These are phyloP conservation scores for Nicotiana noctiflora DNA, from an alignment of 257 asterid species.

Conservation along the genomic window DNA sequence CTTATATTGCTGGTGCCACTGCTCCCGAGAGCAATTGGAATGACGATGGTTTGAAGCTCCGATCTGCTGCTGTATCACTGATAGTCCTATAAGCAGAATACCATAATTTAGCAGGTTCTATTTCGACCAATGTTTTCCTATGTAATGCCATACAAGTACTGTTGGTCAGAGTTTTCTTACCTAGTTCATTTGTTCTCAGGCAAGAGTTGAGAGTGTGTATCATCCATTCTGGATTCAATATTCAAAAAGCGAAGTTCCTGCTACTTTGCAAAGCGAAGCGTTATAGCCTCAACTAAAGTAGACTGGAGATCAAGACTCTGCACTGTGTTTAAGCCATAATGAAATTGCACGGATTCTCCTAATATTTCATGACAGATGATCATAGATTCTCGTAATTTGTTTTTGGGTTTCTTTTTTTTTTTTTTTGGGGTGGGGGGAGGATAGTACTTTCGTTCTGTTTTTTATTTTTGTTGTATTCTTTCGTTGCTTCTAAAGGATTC, in stretches of 20 bases:
- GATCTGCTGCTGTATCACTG: slow-evolving; percentile 87
- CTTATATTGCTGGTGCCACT: slow-evolving; percentile 68
- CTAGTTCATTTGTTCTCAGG: not conserved
- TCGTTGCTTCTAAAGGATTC: too few relatives aligned
- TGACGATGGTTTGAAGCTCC: slow-evolving; percentile 65
- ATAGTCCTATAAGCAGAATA: slow-evolving; percentile 31
- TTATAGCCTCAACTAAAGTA: not conserved
- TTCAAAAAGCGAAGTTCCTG: not conserved
- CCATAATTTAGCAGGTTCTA: not conserved
- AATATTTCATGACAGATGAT: not conserved
- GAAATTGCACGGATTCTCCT: not conserved
- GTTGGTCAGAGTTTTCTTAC: not conserved
- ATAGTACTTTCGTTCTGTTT: too few relatives aligned
- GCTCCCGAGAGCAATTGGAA: slow-evolving; percentile 79
- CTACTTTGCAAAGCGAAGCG: not conserved
- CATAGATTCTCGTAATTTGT: not conserved
- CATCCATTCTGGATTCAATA: not conserved
- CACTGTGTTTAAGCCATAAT: not conserved
- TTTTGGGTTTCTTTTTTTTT: too few relatives aligned
- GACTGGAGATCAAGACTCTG: not conserved
- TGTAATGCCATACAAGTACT: not conserved
- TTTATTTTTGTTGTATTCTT: too few relatives aligned
- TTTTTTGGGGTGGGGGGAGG: too few relatives aligned
- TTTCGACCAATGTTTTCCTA: not conserved
- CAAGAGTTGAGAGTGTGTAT: not conserved